Percentiles rank a stretch among this genome's conserved stretches.
Conservation (phyloP, 371 early-diverging fungal genomes). For the Blakeslea trispora region DNA sequence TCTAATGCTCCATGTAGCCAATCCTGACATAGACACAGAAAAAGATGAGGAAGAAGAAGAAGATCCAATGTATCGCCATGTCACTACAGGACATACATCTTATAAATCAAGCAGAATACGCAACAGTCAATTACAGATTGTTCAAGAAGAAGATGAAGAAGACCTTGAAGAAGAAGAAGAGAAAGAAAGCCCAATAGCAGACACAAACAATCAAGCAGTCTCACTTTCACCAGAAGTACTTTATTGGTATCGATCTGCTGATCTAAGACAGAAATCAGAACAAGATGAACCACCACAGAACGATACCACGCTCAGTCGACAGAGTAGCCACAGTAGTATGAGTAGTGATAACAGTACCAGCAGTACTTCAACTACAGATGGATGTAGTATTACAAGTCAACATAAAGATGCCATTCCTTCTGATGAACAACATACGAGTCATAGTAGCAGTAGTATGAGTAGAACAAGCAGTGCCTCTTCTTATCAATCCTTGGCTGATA, state of each 20-base stretch:
- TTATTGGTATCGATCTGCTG: slow-evolving; percentile 41
- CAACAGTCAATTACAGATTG: slow-evolving; percentile 20
- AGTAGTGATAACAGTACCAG: slow-evolving; percentile 3
- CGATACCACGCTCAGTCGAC: slow-evolving; percentile 6
- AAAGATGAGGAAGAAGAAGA: slow-evolving; percentile 16
- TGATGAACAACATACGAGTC: slow-evolving; percentile 7
- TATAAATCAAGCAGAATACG: slow-evolving; percentile 9
- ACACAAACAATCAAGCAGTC: slow-evolving; percentile 12
- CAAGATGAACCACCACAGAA: no score
- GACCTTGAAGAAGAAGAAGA: slow-evolving; percentile 17
- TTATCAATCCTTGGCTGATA: slow-evolving; percentile 44
- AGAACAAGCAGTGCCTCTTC: slow-evolving; percentile 2
- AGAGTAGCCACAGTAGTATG: slow-evolving; percentile 14
- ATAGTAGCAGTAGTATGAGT: slow-evolving; percentile 9
- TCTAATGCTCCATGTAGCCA: slow-evolving; percentile 27
- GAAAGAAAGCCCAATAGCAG: slow-evolving; percentile 10
- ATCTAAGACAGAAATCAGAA: neutral
- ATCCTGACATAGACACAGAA: slow-evolving; percentile 21
- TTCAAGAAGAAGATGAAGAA: slow-evolving; percentile 27
- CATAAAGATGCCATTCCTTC: slow-evolving; percentile 2
- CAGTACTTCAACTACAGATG: neutral
- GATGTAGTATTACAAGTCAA: slow-evolving; percentile 2
- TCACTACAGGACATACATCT: slow-evolving; percentile 11
- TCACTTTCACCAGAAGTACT: slow-evolving; percentile 42
- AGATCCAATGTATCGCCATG: slow-evolving; percentile 17